These are phyloP conservation scores for Nakaseomyces nivariensis DNA, from an alignment of 1,139 yeast genomes.

Conservation along the genomic window DNA sequence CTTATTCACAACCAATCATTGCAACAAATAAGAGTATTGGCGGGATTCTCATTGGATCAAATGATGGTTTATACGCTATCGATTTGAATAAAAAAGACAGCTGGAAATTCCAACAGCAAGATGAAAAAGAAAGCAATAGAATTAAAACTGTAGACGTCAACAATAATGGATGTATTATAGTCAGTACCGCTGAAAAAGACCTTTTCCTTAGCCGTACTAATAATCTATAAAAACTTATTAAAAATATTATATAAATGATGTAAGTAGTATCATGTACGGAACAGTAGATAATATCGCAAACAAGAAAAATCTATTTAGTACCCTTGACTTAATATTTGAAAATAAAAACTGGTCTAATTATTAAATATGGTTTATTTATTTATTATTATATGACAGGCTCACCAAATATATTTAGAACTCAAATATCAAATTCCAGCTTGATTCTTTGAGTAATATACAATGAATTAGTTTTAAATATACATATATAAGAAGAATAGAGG, in stretches of 20 bases:
- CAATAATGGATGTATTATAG: background rate
- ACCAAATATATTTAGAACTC: background rate
- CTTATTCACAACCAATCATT: conserved; percentile 49
- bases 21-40: conserved; percentile 31
- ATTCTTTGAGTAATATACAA: background rate
- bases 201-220: background rate
- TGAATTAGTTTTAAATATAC: background rate
- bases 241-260: no score
- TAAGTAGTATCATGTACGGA: no score
- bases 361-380: no score
- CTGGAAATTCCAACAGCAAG: conserved; percentile 21
- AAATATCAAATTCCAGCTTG: background rate
- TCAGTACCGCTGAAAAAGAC: background rate
- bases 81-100: conserved; percentile 36
- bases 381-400: background rate
- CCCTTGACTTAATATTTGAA: no score
- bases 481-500: background rate
- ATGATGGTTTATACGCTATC: conserved; percentile 56
- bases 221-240: no score
- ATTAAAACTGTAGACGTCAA: background rate
- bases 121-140: background rate
- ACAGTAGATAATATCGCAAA: no score
- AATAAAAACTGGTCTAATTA: no score
- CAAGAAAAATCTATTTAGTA: no score
- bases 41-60: conserved; percentile 64